Base-by-base conservation (phyloP, 1,284 basidiomycete species). In the Rhodotorula sp. region DNA sequence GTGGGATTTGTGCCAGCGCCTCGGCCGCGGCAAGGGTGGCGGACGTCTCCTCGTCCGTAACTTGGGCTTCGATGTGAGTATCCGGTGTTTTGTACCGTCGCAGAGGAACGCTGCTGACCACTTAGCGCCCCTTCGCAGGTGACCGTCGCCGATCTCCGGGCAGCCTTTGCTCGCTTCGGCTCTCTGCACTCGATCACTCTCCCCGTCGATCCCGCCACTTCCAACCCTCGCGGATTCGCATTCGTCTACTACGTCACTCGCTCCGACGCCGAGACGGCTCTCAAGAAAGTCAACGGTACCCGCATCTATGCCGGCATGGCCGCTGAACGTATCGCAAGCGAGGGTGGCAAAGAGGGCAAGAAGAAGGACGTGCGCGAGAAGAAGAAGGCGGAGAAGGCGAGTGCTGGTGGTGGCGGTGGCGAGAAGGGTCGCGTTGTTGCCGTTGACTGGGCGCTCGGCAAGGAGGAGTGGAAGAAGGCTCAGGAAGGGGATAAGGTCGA, bases 391-490 rank as follows among this genome's bases (percentile, higher is more conserved):
- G 76, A 71, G 62, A 67, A 66, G 56, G 73, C 73, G 60, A 76
- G 74, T 54, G 79, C 80, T 1, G 81, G 79, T 4, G 81, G 82
- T 31, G 82, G 80, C 43, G 83, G 84, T 23, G 82, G 81, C 21
- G 83, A 83, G 62, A 81, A 81, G 66, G 89, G 87, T 76, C 84
- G 94, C 62, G 84, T 87, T 23, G 91, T 97, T 34, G 93, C 94
- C 8, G 95, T 99, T 49, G 95, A 98, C 83, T 98, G 94, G 93
- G 94, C 94, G 8, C 81, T 98, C 78, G 92, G 92, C 80, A 97
- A 98, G 82, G 90, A 92, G 68, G 91, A 90, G 80, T 97, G 91
- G 90, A 86, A 93, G 80, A 88, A 90, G 69, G 79, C 79, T 43
- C 81, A 80, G 78, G 81, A 87, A 84, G 73, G 87, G 83, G 80